phyloP scores from a whole-genome alignment of 495 filamentous ascomycete genomes.

The Penicillium lividum region DNA sequence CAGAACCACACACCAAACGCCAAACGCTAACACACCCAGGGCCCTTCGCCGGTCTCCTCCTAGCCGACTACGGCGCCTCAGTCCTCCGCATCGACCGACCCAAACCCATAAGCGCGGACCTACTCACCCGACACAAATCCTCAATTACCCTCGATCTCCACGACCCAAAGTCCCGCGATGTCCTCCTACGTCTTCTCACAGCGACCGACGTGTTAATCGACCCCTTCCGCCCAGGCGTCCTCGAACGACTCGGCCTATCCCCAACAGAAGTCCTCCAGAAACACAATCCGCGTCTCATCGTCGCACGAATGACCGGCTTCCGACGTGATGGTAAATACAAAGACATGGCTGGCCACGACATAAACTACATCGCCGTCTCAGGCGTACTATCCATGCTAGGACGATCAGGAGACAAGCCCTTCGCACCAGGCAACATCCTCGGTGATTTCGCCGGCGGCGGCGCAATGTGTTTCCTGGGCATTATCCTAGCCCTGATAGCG shows the following conservation, averaged over 20 bases:
- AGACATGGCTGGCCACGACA: slow-evolving; percentile 94
- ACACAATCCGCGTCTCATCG: slow-evolving; percentile 74
- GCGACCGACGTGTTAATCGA: slow-evolving; percentile 82
- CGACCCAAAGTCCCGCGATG: slow-evolving; percentile 54
- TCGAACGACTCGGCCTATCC: slow-evolving; percentile 78
- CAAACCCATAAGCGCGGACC: slow-evolving; percentile 51
- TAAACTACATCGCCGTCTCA: slow-evolving; percentile 91
- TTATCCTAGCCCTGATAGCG: slow-evolving; percentile 46
- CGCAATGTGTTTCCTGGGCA: slow-evolving; percentile 66
- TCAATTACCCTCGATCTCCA: slow-evolving; percentile 80
- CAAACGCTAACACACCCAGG: slow-evolving; percentile 44
- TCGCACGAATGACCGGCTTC: slow-evolving; percentile 87
- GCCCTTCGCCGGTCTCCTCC: slow-evolving; percentile 85
- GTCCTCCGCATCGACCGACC: slow-evolving; percentile 85
- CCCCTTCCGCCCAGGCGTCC: slow-evolving; percentile 85
- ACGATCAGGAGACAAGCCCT: slow-evolving; percentile 63
- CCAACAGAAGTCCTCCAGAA: slow-evolving; percentile 61
- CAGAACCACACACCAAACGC: no score
- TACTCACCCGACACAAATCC: slow-evolving; percentile 74
- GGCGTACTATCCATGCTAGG: slow-evolving; percentile 80
- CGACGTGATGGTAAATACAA: slow-evolving; percentile 81
- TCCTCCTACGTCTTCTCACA: slow-evolving; percentile 65
- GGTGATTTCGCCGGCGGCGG: slow-evolving; percentile 93
- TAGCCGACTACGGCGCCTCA: slow-evolving; percentile 84
- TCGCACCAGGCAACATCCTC: slow-evolving; percentile 78